phyloP scores from a whole-genome alignment of 2,329 filamentous ascomycete genomes.

The Xylariaceae sp. region DNA sequence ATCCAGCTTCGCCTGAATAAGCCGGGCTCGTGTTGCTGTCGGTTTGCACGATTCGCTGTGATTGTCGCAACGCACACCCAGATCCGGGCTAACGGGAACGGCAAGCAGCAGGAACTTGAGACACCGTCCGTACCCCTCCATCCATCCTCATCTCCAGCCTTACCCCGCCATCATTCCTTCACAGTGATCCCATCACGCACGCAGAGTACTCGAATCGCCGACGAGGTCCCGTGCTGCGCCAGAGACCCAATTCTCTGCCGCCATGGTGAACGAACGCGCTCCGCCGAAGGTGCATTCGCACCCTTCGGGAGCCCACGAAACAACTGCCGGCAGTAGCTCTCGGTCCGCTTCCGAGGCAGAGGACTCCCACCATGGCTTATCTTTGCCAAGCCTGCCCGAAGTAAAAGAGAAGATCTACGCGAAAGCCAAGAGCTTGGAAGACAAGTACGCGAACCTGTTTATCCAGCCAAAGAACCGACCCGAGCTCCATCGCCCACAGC shows the following conservation, averaged over 20 bases:
- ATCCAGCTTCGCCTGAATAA: neutral
- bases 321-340: slow-evolving; percentile 10
- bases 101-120: neutral
- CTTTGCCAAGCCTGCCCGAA: slow-evolving; percentile 22
- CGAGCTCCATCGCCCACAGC: slow-evolving; percentile 51
- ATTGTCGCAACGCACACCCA: neutral
- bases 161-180: no score
- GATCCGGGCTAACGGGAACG: neutral
- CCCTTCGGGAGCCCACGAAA: slow-evolving; percentile 34
- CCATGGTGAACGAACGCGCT: slow-evolving; percentile 46
- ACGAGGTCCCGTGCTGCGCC: neutral
- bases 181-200: neutral
- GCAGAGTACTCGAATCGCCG: neutral
- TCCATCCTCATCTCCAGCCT: no score
- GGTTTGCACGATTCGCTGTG: neutral
- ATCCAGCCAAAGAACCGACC: slow-evolving; percentile 50
- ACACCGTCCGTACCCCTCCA: neutral
- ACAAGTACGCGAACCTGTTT: slow-evolving; percentile 50
- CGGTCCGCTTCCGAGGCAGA: slow-evolving; percentile 11
- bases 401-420: slow-evolving; percentile 27
- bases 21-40: neutral
- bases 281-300: slow-evolving; percentile 41
- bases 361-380: neutral
- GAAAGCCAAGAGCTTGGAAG: slow-evolving; percentile 37
- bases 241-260: slow-evolving; percentile 14